Evolutionary conservation across 2,329 filamentous ascomycete species (phyloP).

Genomic region (Pseudopyrenochaeta lycopersici): DNA sequence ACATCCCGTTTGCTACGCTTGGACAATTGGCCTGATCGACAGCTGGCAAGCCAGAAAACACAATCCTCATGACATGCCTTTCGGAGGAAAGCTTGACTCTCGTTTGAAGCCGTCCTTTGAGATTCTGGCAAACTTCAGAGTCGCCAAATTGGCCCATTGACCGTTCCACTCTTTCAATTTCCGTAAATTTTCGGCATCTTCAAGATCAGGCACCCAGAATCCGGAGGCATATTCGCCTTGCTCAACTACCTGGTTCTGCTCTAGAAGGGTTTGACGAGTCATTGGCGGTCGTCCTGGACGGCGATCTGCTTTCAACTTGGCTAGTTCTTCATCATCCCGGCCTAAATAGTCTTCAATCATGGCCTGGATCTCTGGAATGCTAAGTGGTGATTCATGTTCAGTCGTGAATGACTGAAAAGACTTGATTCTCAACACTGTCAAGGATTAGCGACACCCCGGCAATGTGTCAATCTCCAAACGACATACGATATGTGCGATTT

Average conservation of each 20-base stretch:
- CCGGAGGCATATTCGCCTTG: conserved; percentile 83
- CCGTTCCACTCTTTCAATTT: conserved; percentile 80
- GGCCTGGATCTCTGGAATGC: conserved; percentile 65
- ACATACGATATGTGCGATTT: conserved; percentile 76
- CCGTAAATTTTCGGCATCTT: conserved; percentile 69
- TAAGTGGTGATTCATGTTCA: conserved; percentile 58
- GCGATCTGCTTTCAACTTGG: conserved; percentile 70
- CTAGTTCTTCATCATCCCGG: conserved; percentile 76
- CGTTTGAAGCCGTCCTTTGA: conserved; percentile 70
- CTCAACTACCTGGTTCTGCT: conserved; percentile 74
- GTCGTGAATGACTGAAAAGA: conserved; percentile 76
- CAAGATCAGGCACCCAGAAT: conserved; percentile 86
- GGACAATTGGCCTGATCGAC: too few species aligned
- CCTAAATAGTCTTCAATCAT: conserved; percentile 59
- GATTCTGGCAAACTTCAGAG: conserved; percentile 79
- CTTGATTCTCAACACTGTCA: conserved; percentile 69
- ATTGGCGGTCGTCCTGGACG: conserved; percentile 82
- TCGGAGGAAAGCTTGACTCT: conserved; percentile 80
- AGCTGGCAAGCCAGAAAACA: too few species aligned
- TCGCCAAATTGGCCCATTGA: conserved; percentile 81
- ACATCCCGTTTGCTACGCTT: background rate
- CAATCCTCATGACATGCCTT: conserved; percentile 46
- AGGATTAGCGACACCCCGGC: background rate
- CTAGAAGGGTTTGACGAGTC: conserved; percentile 79
- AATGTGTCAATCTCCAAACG: background rate